A percentile compares a stretch with the other conserved stretches of the same genome.
phyloP scores from a whole-genome alignment of 768 basidiomycete species.

The Suillus americanus region DNA sequence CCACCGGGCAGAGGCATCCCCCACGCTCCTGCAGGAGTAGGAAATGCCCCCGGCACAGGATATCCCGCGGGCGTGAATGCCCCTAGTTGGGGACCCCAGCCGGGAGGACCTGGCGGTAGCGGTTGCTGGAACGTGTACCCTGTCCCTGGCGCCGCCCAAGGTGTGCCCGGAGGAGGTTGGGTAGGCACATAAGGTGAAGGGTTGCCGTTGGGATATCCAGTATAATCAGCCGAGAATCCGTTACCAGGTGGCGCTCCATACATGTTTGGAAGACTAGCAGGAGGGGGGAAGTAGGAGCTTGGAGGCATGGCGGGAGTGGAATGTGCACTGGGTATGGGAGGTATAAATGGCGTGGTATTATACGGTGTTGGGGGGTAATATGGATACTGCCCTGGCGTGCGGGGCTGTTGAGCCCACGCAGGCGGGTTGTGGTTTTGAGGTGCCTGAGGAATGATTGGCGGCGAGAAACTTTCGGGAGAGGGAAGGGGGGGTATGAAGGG shows the following conservation, averaged over 20 bases:
- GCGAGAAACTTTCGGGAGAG: constrained; percentile 32
- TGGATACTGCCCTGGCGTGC: constrained; percentile 37
- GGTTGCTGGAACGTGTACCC: constrained; percentile 32
- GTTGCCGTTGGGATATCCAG: constrained; percentile 29
- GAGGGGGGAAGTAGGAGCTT: constrained; percentile 32
- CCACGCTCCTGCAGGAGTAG: constrained; percentile 28
- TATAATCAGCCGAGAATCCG: constrained; percentile 29
- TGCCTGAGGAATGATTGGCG: constrained; percentile 35
- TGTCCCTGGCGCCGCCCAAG: constrained; percentile 14
- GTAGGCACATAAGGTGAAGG: constrained; percentile 27
- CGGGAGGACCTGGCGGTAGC: constrained; percentile 22
- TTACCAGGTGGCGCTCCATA: constrained; percentile 14
- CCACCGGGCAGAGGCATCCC: constrained; percentile 16
- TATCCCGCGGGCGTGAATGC: background rate
- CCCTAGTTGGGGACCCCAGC: constrained; percentile 19
- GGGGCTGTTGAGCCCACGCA: constrained; percentile 35
- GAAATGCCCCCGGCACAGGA: constrained; percentile 5
- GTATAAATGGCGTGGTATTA: constrained; percentile 39
- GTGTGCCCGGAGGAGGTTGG: constrained; percentile 21
- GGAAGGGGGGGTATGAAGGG: constrained; percentile 40
- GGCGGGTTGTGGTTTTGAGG: constrained; percentile 27
- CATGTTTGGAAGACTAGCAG: constrained; percentile 27
- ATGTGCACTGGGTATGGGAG: constrained; percentile 29
- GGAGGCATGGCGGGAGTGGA: constrained; percentile 28
- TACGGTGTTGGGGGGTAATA: constrained; percentile 40